Base-by-base conservation (phyloP, 2,329 filamentous ascomycete genomes). In the Fusarium algeriense region DNA sequence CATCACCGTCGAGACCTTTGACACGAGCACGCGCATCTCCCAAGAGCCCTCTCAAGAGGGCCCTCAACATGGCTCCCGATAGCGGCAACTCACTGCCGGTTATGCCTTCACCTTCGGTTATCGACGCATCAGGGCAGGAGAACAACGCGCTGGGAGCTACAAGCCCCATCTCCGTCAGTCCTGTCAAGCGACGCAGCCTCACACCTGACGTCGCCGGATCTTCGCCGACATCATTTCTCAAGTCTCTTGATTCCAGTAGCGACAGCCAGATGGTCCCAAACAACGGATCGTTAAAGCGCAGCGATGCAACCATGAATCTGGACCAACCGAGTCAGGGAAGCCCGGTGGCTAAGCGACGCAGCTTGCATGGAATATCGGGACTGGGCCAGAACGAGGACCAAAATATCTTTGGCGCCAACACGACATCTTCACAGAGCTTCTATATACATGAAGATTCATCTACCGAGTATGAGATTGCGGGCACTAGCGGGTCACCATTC, bases 281-380 rank as follows among this genome's bases (percentile, higher is more conserved):
- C 37, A 90, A 92, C 9, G 97, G 95, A 78, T 95, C 95, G 8
- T 84, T 98, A 74, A 98, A 98, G 86, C 91, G 96, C 75, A 95
- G 92, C 78, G 95, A 98, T 83, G 92, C 93, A 45, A 91, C 92
- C 55, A 95, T 97, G 92, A 94, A 93, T 76, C 83, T 97, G 52
- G 95, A 97, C 76, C 92, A 93, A 70, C 86, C 90, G 32, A 91
- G 88, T 75, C 86, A 92, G 60, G 93, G 93, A 73, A 98, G 93
- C 77, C 95, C 96, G 1, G 93, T 95, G 65, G 93, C 95, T 49
- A 98, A 98, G 85, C 89, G 96, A 72, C 90, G 96, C 76, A 98
- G 95, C 81, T 82, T 97, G 74, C 93, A 97, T 79, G 92, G 92
- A 53, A 88, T 90, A 45, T 85, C 91, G n/a, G 88, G 83, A 73